phyloP scores from a whole-genome alignment of 441 rosid species.

The Viola pubescens region DNA sequence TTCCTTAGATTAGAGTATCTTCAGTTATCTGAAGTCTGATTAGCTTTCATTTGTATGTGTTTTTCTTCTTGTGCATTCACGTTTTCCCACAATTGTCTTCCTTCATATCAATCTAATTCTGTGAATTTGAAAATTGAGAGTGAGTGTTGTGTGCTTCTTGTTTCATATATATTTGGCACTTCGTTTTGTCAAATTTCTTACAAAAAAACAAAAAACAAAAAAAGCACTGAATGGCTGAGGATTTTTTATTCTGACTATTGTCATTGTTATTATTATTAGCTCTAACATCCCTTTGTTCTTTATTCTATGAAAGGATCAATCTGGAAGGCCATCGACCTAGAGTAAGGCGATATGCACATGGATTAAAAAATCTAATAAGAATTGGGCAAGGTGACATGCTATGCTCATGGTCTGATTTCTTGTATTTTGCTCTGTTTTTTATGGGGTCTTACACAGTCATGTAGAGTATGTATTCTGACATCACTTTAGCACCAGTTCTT shows the following conservation, averaged over 20 bases:
- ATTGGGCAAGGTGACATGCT: conserved; percentile 79
- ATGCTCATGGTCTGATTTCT: conserved; percentile 10
- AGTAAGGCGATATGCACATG: conserved; percentile 86
- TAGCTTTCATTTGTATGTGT: not conserved
- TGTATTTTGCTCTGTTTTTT: not conserved
- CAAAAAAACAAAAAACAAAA: too few species aligned
- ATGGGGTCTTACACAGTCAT: not conserved
- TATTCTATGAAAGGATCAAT: conserved; percentile 56
- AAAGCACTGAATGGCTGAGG: conserved; percentile 1
- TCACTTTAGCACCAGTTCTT: not conserved
- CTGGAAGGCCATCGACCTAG: conserved; percentile 86
- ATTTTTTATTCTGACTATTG: conserved; percentile 5
- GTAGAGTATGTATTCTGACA: not conserved
- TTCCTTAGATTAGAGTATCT: not conserved
- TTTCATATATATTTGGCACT: not conserved
- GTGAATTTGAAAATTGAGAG: not conserved
- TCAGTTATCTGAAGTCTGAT: not conserved
- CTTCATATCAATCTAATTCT: not conserved
- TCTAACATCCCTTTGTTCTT: conserved; percentile 10
- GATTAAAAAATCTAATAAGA: conserved; percentile 67
- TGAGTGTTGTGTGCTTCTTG: conserved; percentile 6
- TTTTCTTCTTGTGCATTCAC: not conserved
- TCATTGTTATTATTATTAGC: not conserved
- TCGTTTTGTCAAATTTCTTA: not conserved
- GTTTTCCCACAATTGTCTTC: not conserved